Evolutionary conservation across 106 monocot genomes (phyloP).

Genomic region (Vanilla planifolia): DNA sequence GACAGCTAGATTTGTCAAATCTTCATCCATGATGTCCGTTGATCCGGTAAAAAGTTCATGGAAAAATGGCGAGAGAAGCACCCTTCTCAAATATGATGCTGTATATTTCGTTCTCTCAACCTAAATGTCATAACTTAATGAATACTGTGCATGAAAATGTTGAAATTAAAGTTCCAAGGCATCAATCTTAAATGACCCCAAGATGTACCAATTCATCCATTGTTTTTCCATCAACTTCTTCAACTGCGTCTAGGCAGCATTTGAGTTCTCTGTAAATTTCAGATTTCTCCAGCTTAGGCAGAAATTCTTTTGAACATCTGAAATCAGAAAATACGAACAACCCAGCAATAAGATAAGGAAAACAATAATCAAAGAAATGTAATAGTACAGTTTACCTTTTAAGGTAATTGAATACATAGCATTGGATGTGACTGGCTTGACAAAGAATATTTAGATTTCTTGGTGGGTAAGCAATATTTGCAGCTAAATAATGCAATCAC

Average conservation of each 20-base stretch:
- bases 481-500: no score
- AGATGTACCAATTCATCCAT: constrained; percentile 62
- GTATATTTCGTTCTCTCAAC: constrained; percentile 50
- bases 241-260: constrained; percentile 61
- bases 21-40: constrained; percentile 92
- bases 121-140: constrained; percentile 36
- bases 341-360: background rate
- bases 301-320: constrained; percentile 37
- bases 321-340: constrained; percentile 2
- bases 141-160: constrained; percentile 2
- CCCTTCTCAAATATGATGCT: constrained; percentile 52
- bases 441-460: no score
- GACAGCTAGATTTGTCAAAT: constrained; percentile 52
- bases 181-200: background rate
- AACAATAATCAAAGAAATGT: background rate
- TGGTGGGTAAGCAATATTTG: no score
- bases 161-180: constrained; percentile 1
- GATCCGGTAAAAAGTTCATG: constrained; percentile 47
- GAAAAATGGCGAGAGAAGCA: constrained; percentile 53
- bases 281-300: constrained; percentile 50
- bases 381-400: no score
- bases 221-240: constrained; percentile 51
- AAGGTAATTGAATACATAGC: no score
- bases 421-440: no score
- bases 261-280: constrained; percentile 64